Evolutionary conservation across 768 basidiomycete species (phyloP).

Genomic region (Phaeotremella skinneri): DNA sequence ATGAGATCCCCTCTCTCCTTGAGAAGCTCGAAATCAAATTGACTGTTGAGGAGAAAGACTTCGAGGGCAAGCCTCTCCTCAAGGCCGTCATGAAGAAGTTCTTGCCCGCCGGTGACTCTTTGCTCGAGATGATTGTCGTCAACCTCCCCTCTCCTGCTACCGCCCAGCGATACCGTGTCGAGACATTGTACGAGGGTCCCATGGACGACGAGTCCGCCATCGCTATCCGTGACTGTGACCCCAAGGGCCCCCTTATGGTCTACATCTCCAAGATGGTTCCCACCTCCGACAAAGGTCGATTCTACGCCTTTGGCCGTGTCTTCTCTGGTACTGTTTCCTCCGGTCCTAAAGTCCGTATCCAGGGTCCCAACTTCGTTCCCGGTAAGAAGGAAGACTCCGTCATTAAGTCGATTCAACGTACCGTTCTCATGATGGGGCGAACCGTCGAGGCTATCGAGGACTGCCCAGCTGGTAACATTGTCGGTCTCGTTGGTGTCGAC

Average conservation of each 20-base stretch:
- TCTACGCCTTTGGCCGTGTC: conserved; percentile 99
- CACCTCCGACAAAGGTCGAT: conserved; percentile 98
- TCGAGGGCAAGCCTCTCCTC: conserved; percentile 92
- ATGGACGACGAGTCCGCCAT: conserved; percentile 99
- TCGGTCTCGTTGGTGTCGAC: conserved; percentile 99
- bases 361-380: conserved; percentile 97
- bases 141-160: conserved; percentile 96
- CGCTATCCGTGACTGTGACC: conserved; percentile 96
- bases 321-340: conserved; percentile 97
- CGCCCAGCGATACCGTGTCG: conserved; percentile 97
- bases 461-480: conserved; percentile 97
- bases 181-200: conserved; percentile 99
- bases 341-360: conserved; percentile 98
- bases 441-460: conserved; percentile 98
- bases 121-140: conserved; percentile 99
- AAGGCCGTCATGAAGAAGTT: conserved; percentile 99
- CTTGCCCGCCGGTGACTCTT: conserved; percentile 96
- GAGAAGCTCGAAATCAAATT: conserved; percentile 96
- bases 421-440: conserved; percentile 99
- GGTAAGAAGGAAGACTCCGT: conserved; percentile 99
- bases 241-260: conserved; percentile 90
- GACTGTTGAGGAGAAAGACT: conserved; percentile 78
- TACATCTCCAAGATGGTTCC: conserved; percentile 99
- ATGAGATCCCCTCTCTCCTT: conserved; percentile 72
- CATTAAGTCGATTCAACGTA: conserved; percentile 96